Conservation (phyloP, 805 yeast species). For the Hanseniaspora meyeri region DNA sequence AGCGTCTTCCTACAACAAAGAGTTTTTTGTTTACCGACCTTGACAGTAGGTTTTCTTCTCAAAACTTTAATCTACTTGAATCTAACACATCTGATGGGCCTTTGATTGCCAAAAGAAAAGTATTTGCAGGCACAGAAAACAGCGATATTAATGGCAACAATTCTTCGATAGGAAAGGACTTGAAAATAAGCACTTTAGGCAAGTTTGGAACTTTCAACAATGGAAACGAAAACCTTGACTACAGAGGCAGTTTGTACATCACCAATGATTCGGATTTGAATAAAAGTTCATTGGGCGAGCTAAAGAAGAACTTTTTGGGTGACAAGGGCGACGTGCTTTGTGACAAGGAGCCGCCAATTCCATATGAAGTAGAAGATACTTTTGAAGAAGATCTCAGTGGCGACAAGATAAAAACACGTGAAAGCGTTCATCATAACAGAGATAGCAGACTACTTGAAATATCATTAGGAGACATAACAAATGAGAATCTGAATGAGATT, state of each 20-base stretch:
- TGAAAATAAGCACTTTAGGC: not conserved
- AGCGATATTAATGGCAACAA: not conserved
- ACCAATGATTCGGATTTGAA: constrained; percentile 5
- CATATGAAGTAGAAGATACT: not conserved
- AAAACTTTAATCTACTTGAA: not conserved
- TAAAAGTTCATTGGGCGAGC: not conserved
- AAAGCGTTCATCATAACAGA: not conserved
- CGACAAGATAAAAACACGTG: not conserved
- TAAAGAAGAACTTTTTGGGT: not conserved
- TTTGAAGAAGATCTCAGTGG: not conserved
- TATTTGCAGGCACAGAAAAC: not conserved
- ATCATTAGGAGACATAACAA: constrained; percentile 6
- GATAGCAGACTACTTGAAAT: constrained; percentile 11
- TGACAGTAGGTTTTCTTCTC: not conserved
- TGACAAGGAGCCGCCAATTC: not conserved
- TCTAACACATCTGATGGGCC: not conserved
- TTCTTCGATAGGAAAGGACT: not conserved
- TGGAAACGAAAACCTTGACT: not conserved
- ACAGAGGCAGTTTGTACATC: constrained; percentile 10
- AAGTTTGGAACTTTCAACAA: not conserved
- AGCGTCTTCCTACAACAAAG: not conserved
- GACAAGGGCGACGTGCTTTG: not conserved
- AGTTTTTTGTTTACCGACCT: constrained; percentile 8
- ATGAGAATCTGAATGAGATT: constrained; percentile 1
- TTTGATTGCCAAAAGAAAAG: constrained; percentile 1